A percentile compares a stretch with the other conserved stretches of the same genome.
Conservation (phyloP, 495 filamentous ascomycete species). For the Annulohypoxylon maeteangense region DNA sequence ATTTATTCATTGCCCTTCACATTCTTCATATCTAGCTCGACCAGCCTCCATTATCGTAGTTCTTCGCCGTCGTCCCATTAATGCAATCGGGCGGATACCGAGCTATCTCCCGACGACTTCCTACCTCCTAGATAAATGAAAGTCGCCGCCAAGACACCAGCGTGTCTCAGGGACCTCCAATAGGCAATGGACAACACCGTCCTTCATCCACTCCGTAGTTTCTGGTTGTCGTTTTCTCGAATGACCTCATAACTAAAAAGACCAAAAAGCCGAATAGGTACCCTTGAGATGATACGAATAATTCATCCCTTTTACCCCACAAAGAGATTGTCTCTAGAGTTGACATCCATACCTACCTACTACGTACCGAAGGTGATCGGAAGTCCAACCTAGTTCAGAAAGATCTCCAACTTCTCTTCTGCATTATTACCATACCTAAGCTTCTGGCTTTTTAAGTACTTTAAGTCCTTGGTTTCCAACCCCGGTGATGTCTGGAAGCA, state of each 20-base stretch:
- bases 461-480: slow-evolving; percentile 5
- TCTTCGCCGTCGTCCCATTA: background rate
- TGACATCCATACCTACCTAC: background rate
- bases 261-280: background rate
- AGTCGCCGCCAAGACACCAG: background rate
- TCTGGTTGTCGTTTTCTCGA: background rate
- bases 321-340: background rate
- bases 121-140: background rate
- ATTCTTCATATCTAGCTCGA: background rate
- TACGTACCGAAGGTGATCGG: background rate
- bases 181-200: background rate
- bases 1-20: background rate
- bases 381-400: background rate
- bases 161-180: background rate
- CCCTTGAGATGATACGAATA: background rate
- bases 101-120: background rate
- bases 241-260: background rate
- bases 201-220: background rate
- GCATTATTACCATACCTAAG: background rate
- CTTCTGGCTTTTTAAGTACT: too few relatives aligned
- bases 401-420: background rate
- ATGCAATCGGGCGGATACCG: background rate
- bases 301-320: background rate
- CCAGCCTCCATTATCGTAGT: background rate
- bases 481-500: background rate